Conservation (phyloP, 305 asterid genomes). For the Fraxinus floribunda region DNA sequence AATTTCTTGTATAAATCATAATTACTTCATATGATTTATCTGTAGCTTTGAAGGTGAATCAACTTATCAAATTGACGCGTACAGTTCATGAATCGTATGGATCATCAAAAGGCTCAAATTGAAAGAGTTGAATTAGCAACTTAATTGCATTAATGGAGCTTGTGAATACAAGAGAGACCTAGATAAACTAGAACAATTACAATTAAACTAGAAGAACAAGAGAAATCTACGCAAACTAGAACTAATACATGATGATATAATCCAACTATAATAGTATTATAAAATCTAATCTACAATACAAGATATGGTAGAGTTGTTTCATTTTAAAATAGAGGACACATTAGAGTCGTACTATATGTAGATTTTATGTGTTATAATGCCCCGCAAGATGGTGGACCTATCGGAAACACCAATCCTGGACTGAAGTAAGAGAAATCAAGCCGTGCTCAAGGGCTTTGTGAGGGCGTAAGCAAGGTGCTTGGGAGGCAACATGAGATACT, state of each 20-base stretch:
- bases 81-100: not conserved
- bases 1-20: not conserved
- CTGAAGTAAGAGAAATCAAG: not conserved
- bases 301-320: not conserved
- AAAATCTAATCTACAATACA: not conserved
- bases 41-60: not conserved
- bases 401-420: not conserved
- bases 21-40: not conserved
- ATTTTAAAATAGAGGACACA: not conserved
- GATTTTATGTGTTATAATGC: not conserved
- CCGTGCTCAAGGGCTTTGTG: not conserved
- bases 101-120: not conserved
- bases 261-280: not conserved
- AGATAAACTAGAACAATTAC: not conserved
- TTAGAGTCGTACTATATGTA: not conserved
- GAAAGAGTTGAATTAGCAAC: not conserved
- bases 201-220: not conserved
- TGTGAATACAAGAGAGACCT: not conserved
- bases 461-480: not conserved
- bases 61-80: not conserved
- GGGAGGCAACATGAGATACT: too few species aligned
- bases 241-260: not conserved
- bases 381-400: too few species aligned
- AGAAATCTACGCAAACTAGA: not conserved
- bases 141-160: not conserved